A percentile compares a stretch with the other conserved stretches of the same genome.
Evolutionary conservation across 169 alveolate genomes (phyloP).

Genomic region (Cryptosporidium ryanae): DNA sequence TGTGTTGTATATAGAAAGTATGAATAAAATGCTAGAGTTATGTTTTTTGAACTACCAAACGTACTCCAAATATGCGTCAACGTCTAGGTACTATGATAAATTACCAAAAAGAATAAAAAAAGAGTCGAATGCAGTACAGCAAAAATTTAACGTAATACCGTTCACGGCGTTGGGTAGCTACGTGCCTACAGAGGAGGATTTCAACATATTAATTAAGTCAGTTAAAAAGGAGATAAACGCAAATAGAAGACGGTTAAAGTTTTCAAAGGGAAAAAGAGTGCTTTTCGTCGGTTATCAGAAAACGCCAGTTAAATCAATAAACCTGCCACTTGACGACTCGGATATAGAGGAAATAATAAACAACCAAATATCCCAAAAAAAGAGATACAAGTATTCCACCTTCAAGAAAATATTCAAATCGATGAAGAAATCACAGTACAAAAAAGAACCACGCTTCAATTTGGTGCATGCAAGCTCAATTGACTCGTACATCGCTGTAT

Average conservation of each 20-base stretch:
- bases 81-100: conserved; percentile 49
- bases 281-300: conserved; percentile 53
- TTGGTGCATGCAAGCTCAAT: conserved; percentile 26
- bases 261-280: conserved; percentile 58
- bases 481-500: conserved; percentile 19
- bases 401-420: conserved; percentile 41
- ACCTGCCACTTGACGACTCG: conserved; percentile 51
- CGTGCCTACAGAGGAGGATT: conserved; percentile 61
- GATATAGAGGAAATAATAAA: conserved; percentile 38
- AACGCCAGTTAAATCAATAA: conserved; percentile 26
- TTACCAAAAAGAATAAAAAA: conserved; percentile 56
- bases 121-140: conserved; percentile 54
- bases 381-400: conserved; percentile 29
- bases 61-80: conserved; percentile 48
- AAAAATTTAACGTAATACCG: conserved; percentile 49
- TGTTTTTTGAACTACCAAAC: conserved; percentile 44
- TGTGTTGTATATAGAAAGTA: conserved; percentile 45
- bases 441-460: conserved; percentile 37
- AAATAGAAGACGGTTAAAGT: conserved; percentile 20
- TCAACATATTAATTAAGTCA: conserved; percentile 20
- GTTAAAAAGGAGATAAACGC: conserved; percentile 10
- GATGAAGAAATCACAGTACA: conserved; percentile 62
- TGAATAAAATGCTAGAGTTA: conserved; percentile 37
- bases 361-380: conserved; percentile 52
- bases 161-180: conserved; percentile 72